Conservation (phyloP, 495 filamentous ascomycete species). For the Aspergillus ostianus region DNA sequence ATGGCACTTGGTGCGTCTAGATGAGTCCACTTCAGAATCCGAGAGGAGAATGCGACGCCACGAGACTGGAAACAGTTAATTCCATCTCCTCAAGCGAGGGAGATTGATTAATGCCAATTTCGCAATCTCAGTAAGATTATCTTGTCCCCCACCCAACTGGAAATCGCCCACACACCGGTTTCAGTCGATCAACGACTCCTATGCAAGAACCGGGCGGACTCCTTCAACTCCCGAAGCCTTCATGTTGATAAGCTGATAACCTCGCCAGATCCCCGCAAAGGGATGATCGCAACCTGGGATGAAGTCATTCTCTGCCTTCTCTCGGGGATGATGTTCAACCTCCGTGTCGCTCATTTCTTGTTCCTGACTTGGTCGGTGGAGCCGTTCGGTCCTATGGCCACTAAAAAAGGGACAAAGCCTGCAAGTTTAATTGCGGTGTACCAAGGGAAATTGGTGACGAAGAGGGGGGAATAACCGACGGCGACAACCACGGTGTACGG, state of each 20-base stretch:
- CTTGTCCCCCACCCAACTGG: not conserved
- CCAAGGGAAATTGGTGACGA: not conserved
- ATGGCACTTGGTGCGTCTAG: not conserved
- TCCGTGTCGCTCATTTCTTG: conserved; percentile 22
- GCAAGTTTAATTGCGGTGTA: conserved; percentile 5
- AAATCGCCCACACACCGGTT: not conserved
- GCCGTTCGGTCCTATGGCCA: not conserved
- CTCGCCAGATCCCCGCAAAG: conserved; percentile 7
- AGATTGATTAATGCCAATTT: not conserved
- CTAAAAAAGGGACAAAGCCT: conserved; percentile 2
- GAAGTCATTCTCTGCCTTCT: conserved; percentile 22
- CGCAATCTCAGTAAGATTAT: not conserved
- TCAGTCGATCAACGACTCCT: not conserved
- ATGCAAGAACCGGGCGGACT: not conserved
- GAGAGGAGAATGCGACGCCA: not conserved
- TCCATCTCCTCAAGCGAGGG: not conserved
- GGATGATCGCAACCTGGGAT: conserved; percentile 16
- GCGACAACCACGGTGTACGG: too few species aligned
- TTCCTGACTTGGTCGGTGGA: conserved; percentile 21
- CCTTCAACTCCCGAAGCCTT: not conserved
- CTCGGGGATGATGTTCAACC: conserved; percentile 12
- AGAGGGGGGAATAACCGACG: not conserved
- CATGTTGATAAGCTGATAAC: not conserved
- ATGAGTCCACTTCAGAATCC: not conserved
- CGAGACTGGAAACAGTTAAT: not conserved